Conservation (phyloP, 148 eudicot genomes). For the Beta vulgaris region DNA sequence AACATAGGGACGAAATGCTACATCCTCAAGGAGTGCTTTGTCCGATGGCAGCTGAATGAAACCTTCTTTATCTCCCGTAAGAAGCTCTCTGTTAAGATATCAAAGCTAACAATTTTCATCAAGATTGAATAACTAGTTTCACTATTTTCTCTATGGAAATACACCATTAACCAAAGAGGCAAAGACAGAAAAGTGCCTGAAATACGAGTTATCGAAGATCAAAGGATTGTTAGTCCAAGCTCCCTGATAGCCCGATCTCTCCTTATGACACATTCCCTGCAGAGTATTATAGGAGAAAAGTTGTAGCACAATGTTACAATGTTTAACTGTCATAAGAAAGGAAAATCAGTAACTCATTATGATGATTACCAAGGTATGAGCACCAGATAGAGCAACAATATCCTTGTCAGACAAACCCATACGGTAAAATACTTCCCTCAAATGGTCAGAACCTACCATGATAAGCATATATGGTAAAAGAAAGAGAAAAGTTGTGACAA, state of each 20-base stretch:
- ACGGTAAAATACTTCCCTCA: constrained; percentile 53
- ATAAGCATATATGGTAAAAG: too few species aligned
- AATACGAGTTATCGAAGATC: constrained; percentile 58
- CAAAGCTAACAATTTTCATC: neutral
- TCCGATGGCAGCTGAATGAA: constrained; percentile 63
- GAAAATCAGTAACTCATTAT: neutral
- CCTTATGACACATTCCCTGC: constrained; percentile 71
- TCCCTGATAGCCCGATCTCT: constrained; percentile 61
- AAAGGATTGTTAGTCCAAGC: constrained; percentile 62
- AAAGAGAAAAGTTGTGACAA: neutral
- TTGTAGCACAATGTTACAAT: neutral
- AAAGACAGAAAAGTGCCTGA: constrained; percentile 29
- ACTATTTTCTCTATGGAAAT: too few species aligned
- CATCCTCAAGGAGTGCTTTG: constrained; percentile 63
- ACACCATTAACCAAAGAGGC: too few species aligned
- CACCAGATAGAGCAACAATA: constrained; percentile 63
- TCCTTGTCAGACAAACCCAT: constrained; percentile 63
- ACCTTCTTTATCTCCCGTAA: constrained; percentile 65
- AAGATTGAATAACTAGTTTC: too few species aligned
- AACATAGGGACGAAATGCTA: constrained; percentile 57
- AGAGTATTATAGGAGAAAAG: neutral
- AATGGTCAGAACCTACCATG: constrained; percentile 47
- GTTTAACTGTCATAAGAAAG: neutral
- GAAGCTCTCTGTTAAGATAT: constrained; percentile 42
- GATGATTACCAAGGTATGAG: constrained; percentile 47